Evolutionary conservation across 73 alveolate species (phyloP).

Genomic region (Paramecium bursaria): DNA sequence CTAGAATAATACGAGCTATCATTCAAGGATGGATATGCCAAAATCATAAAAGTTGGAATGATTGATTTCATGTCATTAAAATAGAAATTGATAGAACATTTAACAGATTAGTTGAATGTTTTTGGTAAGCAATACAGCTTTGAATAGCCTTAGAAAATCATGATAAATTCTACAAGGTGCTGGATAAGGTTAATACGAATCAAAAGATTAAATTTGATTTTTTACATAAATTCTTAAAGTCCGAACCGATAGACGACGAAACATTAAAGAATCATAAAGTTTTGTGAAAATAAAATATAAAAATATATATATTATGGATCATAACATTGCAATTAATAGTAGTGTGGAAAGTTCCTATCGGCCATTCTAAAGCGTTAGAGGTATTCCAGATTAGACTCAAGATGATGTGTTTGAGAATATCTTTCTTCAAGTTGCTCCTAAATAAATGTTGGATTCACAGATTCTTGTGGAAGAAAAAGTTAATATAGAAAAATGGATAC

Average conservation of each 20-base stretch:
- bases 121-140: no score
- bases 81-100: background rate
- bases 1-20: background rate
- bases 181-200: no score
- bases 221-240: no score
- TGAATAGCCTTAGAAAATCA: no score
- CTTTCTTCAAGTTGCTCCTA: background rate
- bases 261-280: no score
- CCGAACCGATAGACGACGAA: no score
- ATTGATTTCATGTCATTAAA: constrained; percentile 26
- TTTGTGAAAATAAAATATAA: no score
- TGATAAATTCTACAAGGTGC: no score
- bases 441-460: constrained; percentile 1
- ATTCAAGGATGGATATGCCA: background rate
- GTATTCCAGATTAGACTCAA: constrained; percentile 30
- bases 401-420: constrained; percentile 34
- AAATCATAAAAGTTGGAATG: background rate
- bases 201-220: no score
- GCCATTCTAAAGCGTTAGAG: constrained; percentile 20
- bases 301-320: background rate
- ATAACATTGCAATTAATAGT: no score
- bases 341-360: constrained; percentile 15
- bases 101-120: background rate
- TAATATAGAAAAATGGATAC: constrained; percentile 34
- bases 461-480: background rate